These are phyloP conservation scores for Nothophoma quercina DNA, from an alignment of 2,329 filamentous ascomycete species.

Conservation along the genomic window DNA sequence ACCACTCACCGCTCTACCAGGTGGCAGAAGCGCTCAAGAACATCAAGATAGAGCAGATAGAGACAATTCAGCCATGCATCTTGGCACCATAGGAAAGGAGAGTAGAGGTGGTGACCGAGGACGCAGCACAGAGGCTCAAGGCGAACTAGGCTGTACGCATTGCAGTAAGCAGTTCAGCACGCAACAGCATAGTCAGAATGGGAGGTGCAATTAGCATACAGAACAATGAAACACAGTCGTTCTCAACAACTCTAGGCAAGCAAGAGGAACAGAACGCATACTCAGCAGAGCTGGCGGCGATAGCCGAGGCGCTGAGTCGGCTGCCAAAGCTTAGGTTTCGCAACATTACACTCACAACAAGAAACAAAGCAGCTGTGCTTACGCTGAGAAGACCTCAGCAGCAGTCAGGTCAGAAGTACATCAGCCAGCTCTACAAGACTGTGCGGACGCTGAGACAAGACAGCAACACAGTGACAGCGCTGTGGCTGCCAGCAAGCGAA, in stretches of 20 bases:
- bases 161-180: conserved; percentile 16
- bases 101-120: conserved; percentile 14
- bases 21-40: too few species aligned
- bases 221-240: conserved; percentile 11
- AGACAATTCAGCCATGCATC: conserved; percentile 15
- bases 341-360: neutral
- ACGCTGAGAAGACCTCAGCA: conserved; percentile 17
- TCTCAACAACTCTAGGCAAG: conserved; percentile 10
- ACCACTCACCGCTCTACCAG: too few species aligned
- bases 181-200: conserved; percentile 17
- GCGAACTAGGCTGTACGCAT: conserved; percentile 19
- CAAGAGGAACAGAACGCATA: neutral
- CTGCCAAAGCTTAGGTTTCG: conserved; percentile 1
- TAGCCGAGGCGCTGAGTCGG: neutral
- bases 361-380: conserved; percentile 14
- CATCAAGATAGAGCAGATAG: conserved; percentile 17
- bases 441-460: conserved; percentile 14
- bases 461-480: conserved; percentile 13
- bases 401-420: conserved; percentile 13
- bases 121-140: conserved; percentile 13
- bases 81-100: conserved; percentile 20
- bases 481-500: conserved; percentile 20
- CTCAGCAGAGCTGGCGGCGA: neutral
- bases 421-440: conserved; percentile 14
- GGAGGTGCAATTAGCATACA: conserved; percentile 17